A percentile compares a stretch with the other conserved stretches of the same genome.
Evolutionary conservation across 2,329 filamentous ascomycete species (phyloP).

Genomic region (Ampelomyces quisqualis): DNA sequence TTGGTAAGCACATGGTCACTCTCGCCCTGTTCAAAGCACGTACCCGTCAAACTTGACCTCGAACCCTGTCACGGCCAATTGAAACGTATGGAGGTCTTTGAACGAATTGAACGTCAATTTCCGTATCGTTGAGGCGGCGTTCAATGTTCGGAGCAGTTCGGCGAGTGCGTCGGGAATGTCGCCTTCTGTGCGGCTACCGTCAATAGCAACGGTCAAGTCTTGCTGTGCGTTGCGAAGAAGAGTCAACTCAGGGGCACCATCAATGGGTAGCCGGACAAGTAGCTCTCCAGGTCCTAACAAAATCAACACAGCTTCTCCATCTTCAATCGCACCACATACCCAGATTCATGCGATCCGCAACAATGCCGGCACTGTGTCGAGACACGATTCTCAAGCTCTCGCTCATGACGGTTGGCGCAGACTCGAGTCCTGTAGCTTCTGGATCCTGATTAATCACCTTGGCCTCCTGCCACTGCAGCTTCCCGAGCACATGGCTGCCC

Average conservation of each 20-base stretch:
- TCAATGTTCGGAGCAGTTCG: slow-evolving; percentile 62
- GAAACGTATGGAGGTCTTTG: slow-evolving; percentile 71
- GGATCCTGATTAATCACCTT: slow-evolving; percentile 73
- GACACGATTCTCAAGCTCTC: slow-evolving; percentile 74
- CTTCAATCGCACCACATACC: slow-evolving; percentile 40
- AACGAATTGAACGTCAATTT: slow-evolving; percentile 56
- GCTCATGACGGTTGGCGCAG: slow-evolving; percentile 69
- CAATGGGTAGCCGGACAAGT: slow-evolving; percentile 48
- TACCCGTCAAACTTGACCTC: slow-evolving; percentile 56
- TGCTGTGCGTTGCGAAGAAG: slow-evolving; percentile 66
- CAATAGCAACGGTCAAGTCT: slow-evolving; percentile 75
- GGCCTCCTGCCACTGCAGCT: slow-evolving; percentile 63
- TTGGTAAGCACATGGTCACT: slow-evolving; percentile 26
- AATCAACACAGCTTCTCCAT: slow-evolving; percentile 9
- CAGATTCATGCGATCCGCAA: slow-evolving; percentile 82
- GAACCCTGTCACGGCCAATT: slow-evolving; percentile 78
- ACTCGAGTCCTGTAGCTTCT: slow-evolving; percentile 55
- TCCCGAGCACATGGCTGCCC: slow-evolving; percentile 46
- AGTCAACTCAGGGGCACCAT: slow-evolving; percentile 39
- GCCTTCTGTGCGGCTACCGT: slow-evolving; percentile 40
- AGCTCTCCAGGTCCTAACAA: slow-evolving; percentile 47
- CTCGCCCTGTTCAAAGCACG: background rate
- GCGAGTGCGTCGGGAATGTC: slow-evolving; percentile 61
- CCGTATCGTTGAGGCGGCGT: slow-evolving; percentile 65
- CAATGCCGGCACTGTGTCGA: slow-evolving; percentile 72